Percentiles rank a stretch among this genome's conserved stretches.
Evolutionary conservation across 257 asterid genomes (phyloP).

Genomic region (Rehmannia glutinosa): DNA sequence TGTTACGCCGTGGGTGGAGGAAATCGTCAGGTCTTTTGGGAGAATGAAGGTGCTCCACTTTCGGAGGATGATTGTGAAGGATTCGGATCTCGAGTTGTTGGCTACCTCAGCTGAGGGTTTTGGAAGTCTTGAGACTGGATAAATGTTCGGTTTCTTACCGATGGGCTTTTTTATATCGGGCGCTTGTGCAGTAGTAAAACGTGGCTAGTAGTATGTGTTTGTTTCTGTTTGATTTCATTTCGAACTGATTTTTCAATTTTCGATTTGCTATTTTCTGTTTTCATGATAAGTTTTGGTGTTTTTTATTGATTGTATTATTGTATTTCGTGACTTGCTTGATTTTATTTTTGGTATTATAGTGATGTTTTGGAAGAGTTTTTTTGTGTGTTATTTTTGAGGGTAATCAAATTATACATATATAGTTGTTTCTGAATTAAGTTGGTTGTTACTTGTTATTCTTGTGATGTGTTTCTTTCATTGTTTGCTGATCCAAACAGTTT

Average conservation of each 20-base stretch:
- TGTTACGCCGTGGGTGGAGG: slow-evolving; percentile 68
- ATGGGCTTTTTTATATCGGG: slow-evolving; percentile 53
- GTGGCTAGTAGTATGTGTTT: neutral
- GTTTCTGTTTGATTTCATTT: neutral
- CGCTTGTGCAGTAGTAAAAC: slow-evolving; percentile 49
- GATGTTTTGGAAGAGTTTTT: neutral
- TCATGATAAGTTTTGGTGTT: no score
- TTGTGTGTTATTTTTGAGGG: neutral
- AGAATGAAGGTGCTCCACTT: slow-evolving; percentile 63
- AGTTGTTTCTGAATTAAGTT: neutral
- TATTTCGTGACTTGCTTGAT: no score
- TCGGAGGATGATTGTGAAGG: slow-evolving; percentile 74
- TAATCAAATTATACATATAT: neutral
- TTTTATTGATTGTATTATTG: no score
- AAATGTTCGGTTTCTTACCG: slow-evolving; percentile 80
- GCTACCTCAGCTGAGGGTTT: slow-evolving; percentile 28
- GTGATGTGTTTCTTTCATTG: neutral
- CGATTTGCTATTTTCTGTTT: neutral
- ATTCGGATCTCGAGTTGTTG: slow-evolving; percentile 64
- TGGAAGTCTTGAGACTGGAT: slow-evolving; percentile 62
- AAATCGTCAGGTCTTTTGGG: slow-evolving; percentile 36
- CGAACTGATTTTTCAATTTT: neutral
- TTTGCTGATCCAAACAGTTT: slow-evolving; percentile 18
- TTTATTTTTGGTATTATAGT: neutral
- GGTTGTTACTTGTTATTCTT: neutral